Evolutionary conservation across 2,329 filamentous ascomycete species (phyloP), one percentile per base, ranked within the genome.

Genomic region (Alternaria triticina): DNA sequence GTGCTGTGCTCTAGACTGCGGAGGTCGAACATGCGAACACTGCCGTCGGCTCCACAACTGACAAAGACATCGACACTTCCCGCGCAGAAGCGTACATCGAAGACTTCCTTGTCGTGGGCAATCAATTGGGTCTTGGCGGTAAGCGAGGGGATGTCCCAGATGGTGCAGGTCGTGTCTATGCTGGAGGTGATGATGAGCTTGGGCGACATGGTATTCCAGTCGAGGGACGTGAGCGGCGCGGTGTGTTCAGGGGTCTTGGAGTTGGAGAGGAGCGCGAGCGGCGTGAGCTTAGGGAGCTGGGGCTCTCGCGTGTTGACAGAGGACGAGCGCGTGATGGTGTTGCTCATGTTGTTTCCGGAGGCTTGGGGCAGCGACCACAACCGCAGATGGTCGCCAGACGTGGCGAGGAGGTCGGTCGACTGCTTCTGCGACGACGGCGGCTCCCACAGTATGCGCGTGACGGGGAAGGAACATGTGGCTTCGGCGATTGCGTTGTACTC

Each of bases 11-110:
- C 96, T 57, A 99, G 83, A 79, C 95, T 98, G 76, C 96, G 89
- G 65, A 99, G 85, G 80, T 99, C 96, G 81, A 99, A 99, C 96
- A 99, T 99, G 72, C 96, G 89, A 25, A 99, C 96, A 79, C 95
- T 98, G 43, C 96, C 96, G 78, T 99, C 96, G 59, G 97, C 95
- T 55, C 96, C 96, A 79, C 96, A 99, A 79, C 93, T 97, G 30
- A 98, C 96, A 79, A 99, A 99, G 2, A 98, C 94, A 75, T 99
- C 96, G n/a, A 97, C 93, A 73, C 94, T 97, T 71, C 97, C 96
- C 52, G 96, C 96, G 82, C 96, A 99, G 82, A 99, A 99, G 20
- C 96, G 90, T 51, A 99, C 96, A 78, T 99, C 96, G 75, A 97
- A 99, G 6, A 99, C 96, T 81, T 99, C 96, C 81, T 98, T 98